These are phyloP conservation scores for Hygrocybe punicea DNA, from an alignment of 768 basidiomycete species.

Conservation along the genomic window DNA sequence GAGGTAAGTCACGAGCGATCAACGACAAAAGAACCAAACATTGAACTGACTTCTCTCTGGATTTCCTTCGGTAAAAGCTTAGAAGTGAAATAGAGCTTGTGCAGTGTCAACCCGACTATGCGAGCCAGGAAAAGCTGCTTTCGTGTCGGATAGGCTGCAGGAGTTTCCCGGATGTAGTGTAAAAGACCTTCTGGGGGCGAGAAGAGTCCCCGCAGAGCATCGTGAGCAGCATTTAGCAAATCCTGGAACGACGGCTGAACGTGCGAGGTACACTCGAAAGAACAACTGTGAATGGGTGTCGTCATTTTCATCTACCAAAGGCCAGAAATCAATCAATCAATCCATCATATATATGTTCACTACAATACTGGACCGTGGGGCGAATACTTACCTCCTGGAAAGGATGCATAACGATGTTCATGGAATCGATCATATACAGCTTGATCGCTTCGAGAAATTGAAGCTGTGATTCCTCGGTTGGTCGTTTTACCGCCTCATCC, in stretches of 20 bases:
- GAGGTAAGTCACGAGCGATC: neutral
- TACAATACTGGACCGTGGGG: too few relatives aligned
- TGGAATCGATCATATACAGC: neutral
- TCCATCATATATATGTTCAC: too few relatives aligned
- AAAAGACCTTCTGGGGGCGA: neutral
- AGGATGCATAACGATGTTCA: neutral
- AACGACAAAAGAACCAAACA: neutral
- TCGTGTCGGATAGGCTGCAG: neutral
- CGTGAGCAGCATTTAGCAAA: neutral
- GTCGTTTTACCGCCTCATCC: neutral
- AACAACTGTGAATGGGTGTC: neutral
- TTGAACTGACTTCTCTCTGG: neutral
- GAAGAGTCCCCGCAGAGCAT: neutral
- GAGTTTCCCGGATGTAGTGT: neutral
- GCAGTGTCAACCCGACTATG: neutral
- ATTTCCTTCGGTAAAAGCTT: neutral
- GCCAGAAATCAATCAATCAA: neutral
- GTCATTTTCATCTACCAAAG: neutral
- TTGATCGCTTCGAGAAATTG: neutral
- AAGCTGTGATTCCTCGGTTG: neutral
- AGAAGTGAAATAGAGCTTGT: neutral
- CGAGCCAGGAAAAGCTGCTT: neutral
- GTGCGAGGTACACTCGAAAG: neutral
- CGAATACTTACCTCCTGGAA: neutral
- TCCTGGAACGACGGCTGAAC: neutral